phyloP scores from a whole-genome alignment of 257 asterid genomes.

The Solanum paucissectum region DNA sequence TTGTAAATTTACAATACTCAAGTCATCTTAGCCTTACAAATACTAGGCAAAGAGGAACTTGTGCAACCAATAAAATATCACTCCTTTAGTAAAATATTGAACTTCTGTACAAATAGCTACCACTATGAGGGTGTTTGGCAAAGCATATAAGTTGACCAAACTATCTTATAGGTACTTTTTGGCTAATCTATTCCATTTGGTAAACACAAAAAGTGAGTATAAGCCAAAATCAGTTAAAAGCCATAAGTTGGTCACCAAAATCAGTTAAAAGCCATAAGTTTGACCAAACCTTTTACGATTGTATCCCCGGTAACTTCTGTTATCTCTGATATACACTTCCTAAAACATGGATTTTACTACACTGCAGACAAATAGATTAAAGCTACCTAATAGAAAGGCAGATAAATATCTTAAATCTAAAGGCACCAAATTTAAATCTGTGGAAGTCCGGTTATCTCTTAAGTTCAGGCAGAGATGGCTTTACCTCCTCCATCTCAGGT shows the following conservation, averaged over 20 bases:
- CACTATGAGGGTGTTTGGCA: neutral
- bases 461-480: neutral
- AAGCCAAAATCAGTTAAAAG: neutral
- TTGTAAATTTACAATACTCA: neutral
- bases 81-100: neutral
- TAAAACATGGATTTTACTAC: neutral
- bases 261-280: neutral
- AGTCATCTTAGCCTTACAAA: neutral
- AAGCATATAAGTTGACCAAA: neutral
- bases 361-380: neutral
- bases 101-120: neutral
- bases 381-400: neutral
- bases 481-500: constrained; percentile 99
- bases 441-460: neutral
- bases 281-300: neutral
- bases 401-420: neutral
- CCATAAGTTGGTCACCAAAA: neutral
- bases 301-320: neutral
- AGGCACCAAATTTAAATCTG: neutral
- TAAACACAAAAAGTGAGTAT: neutral
- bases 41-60: neutral
- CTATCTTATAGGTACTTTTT: neutral
- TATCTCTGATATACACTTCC: neutral
- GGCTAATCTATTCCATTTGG: neutral
- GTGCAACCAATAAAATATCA: neutral